Conservation (phyloP, 139 green algal species). For the Auxenochlorella pyrenoidosa region DNA sequence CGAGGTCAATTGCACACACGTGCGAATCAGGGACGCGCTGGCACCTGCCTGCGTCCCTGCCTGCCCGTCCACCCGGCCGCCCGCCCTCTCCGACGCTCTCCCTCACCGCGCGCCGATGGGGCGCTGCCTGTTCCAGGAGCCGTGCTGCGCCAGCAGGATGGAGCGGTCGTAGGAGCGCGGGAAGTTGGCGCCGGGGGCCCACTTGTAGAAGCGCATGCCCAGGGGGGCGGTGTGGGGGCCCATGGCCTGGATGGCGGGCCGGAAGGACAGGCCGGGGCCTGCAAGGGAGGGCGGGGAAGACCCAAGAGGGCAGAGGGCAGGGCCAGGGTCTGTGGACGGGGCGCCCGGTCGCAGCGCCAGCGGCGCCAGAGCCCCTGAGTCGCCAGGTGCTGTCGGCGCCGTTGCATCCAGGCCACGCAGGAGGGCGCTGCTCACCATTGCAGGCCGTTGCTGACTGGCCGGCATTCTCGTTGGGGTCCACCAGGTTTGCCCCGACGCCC, state of each 20-base stretch:
- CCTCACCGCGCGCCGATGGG: conserved; percentile 21
- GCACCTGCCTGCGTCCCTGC: too few relatives aligned
- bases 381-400: too few relatives aligned
- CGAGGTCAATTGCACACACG: too few relatives aligned
- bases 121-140: conserved; percentile 39
- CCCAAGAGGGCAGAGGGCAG: background rate
- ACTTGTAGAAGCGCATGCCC: conserved; percentile 44
- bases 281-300: background rate
- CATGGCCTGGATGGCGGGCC: conserved; percentile 34
- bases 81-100: too few relatives aligned
- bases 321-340: background rate
- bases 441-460: background rate
- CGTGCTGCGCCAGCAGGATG: conserved; percentile 51
- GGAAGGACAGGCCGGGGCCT: background rate
- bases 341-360: too few relatives aligned
- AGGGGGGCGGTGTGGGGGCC: conserved; percentile 49
- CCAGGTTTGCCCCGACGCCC: background rate
- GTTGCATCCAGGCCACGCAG: too few relatives aligned
- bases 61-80: background rate
- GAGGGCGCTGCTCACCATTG: conserved; percentile 1
- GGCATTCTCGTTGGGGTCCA: conserved; percentile 1
- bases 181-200: conserved; percentile 33
- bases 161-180: conserved; percentile 32
- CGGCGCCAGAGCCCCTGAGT: too few relatives aligned
- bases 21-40: too few relatives aligned